Evolutionary conservation across 2,329 filamentous ascomycete species (phyloP).

Genomic region (Clonostachys byssicola): DNA sequence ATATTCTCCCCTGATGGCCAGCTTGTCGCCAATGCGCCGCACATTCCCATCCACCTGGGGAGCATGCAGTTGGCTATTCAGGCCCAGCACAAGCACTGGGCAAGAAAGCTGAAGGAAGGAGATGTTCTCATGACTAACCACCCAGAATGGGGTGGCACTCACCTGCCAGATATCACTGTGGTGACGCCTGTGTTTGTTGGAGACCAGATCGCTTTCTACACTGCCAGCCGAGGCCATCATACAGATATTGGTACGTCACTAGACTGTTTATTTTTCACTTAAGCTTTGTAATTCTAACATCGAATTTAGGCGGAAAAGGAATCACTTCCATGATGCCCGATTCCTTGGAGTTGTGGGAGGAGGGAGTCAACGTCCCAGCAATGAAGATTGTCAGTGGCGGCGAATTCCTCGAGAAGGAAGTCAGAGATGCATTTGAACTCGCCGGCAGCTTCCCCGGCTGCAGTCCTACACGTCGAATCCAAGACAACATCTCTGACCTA

Average conservation of each 20-base stretch:
- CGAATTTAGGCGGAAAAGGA: conserved; percentile 19
- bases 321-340: conserved; percentile 35
- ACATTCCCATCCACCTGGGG: conserved; percentile 34
- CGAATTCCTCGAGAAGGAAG: conserved; percentile 24
- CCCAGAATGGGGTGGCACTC: conserved; percentile 29
- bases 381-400: conserved; percentile 29
- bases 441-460: conserved; percentile 29
- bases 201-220: conserved; percentile 26
- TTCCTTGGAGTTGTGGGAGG: conserved; percentile 34
- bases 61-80: conserved; percentile 34
- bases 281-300: not conserved
- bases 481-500: conserved; percentile 36
- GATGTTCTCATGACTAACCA: conserved; percentile 34
- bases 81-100: conserved; percentile 26
- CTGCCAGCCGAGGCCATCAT: conserved; percentile 32
- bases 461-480: conserved; percentile 25
- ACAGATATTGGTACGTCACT: conserved; percentile 21
- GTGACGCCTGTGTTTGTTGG: conserved; percentile 30
- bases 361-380: conserved; percentile 31
- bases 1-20: conserved; percentile 33
- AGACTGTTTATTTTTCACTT: not conserved
- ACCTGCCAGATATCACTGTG: conserved; percentile 34
- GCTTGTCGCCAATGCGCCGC: conserved; percentile 33
- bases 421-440: conserved; percentile 19
- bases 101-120: conserved; percentile 24